Base-by-base conservation (phyloP, 1,284 basidiomycete genomes). In the Austroboletus niveus region DNA sequence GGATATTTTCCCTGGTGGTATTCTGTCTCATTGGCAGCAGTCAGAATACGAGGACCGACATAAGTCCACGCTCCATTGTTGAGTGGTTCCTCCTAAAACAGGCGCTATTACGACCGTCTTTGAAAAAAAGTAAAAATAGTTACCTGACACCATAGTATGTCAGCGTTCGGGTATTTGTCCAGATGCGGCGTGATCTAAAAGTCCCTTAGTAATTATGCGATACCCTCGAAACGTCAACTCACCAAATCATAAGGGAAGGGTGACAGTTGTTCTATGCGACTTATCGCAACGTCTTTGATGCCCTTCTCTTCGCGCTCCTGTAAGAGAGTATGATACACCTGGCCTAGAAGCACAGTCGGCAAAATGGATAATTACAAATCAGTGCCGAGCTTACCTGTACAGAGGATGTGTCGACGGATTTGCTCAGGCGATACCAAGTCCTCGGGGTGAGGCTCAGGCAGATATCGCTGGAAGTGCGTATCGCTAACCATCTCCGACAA, bases 1-100 rank as follows among this genome's bases (percentile, higher is more conserved):
- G 93, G 88, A 64, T 90, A 88, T 72, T 94, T 94, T 68, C 86
- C 86, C 75, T 88, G 87, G 77, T 99, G 97, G 73, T 97, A 81
- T 70, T 89, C 73, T 4, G 92, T 95, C 74, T 92, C 79, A 63
- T 87, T 84, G 44, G 85, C 82, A 27, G 90, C 86, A 41, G 89
- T 94, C 67, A 87, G 82, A 63, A 94, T 86, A 52, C 93, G 85
- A 30, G 94, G 93, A 45, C 90, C 91, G 52, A 97, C 82, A 65
- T 98, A 96, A 38, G 87, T 89, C 93, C 92, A 95, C 32, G 92
- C 87, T 60, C 93, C 93, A 62, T 92, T 92, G 78, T 98, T 98
- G 56, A 97, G 72, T 7, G 94, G 94, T 72, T 96, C 89, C 70
- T 92, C 88, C 78, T 82, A 57, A 14, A 61, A 29, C 32, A 11